Percentiles rank a stretch among this genome's conserved stretches.
These are phyloP conservation scores for Fusarium sp. DNA, from an alignment of 2,329 filamentous ascomycete species.

Conservation along the genomic window DNA sequence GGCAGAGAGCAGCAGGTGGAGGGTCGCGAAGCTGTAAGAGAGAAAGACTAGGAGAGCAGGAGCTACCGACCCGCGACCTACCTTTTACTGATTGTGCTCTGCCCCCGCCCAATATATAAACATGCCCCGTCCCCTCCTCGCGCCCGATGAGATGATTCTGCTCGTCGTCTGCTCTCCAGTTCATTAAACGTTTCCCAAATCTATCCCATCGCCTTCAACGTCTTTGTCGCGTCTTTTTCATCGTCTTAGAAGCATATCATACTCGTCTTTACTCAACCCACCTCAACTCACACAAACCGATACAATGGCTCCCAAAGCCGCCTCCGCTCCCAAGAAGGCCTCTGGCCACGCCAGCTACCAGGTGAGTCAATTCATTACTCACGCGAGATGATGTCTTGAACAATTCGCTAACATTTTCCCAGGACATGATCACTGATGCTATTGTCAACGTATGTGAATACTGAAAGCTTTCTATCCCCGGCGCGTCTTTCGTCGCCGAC, in stretches of 20 bases:
- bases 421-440: slow-evolving; percentile 75
- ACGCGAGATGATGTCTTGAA: slow-evolving; percentile 6
- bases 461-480: slow-evolving; percentile 45
- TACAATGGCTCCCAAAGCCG: slow-evolving; percentile 73
- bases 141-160: slow-evolving; percentile 61
- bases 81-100: slow-evolving; percentile 66
- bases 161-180: slow-evolving; percentile 54
- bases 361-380: slow-evolving; percentile 58
- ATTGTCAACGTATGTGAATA: slow-evolving; percentile 68
- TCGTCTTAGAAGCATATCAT: slow-evolving; percentile 39
- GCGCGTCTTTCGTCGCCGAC: slow-evolving; percentile 54
- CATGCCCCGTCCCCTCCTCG: slow-evolving; percentile 65
- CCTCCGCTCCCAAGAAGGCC: slow-evolving; percentile 58
- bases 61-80: slow-evolving; percentile 52
- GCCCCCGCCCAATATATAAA: slow-evolving; percentile 73
- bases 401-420: slow-evolving; percentile 25
- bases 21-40: slow-evolving; percentile 43
- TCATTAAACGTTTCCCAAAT: slow-evolving; percentile 45
- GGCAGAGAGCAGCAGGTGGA: neutral
- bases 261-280: slow-evolving; percentile 32
- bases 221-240: slow-evolving; percentile 47
- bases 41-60: slow-evolving; percentile 39
- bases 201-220: slow-evolving; percentile 19
- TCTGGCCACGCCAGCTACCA: slow-evolving; percentile 71
- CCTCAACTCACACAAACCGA: slow-evolving; percentile 48